phyloP scores from a whole-genome alignment of 176 grass and related monocot genomes.

The Rhynchospora pubera region DNA sequence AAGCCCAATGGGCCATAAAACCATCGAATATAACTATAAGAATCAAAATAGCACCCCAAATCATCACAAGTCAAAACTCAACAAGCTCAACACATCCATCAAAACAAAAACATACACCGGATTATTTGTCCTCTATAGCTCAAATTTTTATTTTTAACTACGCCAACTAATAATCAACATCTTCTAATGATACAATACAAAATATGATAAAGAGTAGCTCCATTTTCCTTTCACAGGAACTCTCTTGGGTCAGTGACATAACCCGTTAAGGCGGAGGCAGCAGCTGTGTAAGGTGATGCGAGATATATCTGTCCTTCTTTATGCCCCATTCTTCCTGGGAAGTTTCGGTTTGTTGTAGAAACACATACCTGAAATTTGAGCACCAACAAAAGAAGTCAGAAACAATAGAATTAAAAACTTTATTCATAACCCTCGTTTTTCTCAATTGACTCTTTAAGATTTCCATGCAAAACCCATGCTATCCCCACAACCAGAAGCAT shows the following conservation, averaged over 20 bases:
- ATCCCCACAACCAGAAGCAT: not conserved
- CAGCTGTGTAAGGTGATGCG: conserved; percentile 69
- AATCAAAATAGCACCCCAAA: not conserved
- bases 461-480: not conserved
- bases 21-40: not conserved
- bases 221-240: conserved; percentile 35
- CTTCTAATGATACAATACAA: not conserved
- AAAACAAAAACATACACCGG: not conserved
- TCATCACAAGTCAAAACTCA: not conserved
- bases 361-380: conserved; percentile 59
- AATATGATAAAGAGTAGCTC: not conserved
- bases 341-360: conserved; percentile 91
- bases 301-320: conserved; percentile 98
- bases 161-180: not conserved
- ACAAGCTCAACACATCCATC: not conserved
- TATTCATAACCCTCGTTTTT: not conserved
- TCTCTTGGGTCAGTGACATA: conserved; percentile 88
- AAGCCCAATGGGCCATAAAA: not conserved
- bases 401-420: not conserved
- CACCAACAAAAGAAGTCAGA: not conserved
- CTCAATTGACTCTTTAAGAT: not conserved
- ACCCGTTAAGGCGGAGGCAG: conserved; percentile 68
- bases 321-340: conserved; percentile 93
- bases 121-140: conserved; percentile 1
- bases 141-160: not conserved